Evolutionary conservation across 2,329 filamentous ascomycete genomes (phyloP).

Genomic region (Clarireedia hainanense): DNA sequence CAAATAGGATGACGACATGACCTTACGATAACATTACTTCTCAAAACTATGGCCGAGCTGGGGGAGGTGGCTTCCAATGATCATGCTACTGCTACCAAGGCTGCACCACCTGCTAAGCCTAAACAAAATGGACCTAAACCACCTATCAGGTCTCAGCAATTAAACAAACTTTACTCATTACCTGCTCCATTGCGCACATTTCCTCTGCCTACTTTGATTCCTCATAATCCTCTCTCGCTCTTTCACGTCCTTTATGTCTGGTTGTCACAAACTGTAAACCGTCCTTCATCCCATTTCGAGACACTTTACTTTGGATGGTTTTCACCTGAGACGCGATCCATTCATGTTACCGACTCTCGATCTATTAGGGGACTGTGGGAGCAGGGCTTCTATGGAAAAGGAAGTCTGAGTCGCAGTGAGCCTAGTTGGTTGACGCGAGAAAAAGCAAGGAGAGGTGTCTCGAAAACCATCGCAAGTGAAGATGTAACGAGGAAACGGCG

Average conservation of each 20-base stretch:
- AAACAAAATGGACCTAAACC: conserved; percentile 12
- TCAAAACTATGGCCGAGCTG: conserved; percentile 22
- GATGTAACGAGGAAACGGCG: conserved; percentile 69
- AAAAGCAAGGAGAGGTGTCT: conserved; percentile 59
- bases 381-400: conserved; percentile 96
- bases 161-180: conserved; percentile 71
- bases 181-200: conserved; percentile 75
- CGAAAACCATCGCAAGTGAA: conserved; percentile 67
- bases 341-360: conserved; percentile 71
- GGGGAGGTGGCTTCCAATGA: conserved; percentile 7
- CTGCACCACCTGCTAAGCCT: conserved; percentile 7
- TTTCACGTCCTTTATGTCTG: conserved; percentile 73
- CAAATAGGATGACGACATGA: conserved; percentile 19
- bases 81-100: conserved; percentile 4
- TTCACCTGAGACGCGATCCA: conserved; percentile 71
- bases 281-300: conserved; percentile 55
- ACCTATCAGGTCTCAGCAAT: conserved; percentile 34
- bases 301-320: conserved; percentile 66
- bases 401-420: conserved; percentile 85
- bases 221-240: conserved; percentile 84
- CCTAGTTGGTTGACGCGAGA: conserved; percentile 86
- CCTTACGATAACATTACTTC: conserved; percentile 16
- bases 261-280: conserved; percentile 61
- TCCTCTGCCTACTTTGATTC: conserved; percentile 80
- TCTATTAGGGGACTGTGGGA: conserved; percentile 84